These are phyloP conservation scores for Miscanthus sacchariflorus DNA, from an alignment of 202 grass and related monocot genomes.

Conservation along the genomic window DNA sequence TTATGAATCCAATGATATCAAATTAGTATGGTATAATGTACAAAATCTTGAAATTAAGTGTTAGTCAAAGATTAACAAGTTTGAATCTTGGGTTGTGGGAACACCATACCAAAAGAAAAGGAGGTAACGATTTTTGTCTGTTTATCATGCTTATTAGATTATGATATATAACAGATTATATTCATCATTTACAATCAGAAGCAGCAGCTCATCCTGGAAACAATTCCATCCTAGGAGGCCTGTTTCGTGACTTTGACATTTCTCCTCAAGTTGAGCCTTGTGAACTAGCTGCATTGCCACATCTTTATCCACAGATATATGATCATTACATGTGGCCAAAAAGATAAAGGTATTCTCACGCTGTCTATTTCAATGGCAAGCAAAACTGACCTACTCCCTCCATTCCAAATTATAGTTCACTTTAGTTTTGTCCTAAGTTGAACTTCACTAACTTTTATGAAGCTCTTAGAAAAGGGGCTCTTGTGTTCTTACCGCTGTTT, in stretches of 20 bases:
- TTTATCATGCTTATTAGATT: constrained; percentile 3
- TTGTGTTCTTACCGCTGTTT: not conserved
- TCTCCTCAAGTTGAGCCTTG: not conserved
- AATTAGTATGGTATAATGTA: not conserved
- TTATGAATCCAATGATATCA: not conserved
- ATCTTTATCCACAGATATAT: not conserved
- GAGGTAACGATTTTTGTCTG: not conserved
- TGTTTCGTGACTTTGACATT: not conserved
- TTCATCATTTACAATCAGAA: not conserved
- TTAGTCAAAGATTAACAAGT: not conserved
- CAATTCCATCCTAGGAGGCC: not conserved
- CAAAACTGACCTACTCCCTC: not conserved
- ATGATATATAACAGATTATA: not conserved
- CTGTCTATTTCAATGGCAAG: not conserved
- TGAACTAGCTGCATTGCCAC: not conserved
- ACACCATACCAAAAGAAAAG: not conserved
- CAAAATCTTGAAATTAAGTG: not conserved
- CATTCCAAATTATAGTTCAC: not conserved
- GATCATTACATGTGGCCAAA: not conserved
- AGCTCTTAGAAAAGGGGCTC: not conserved
- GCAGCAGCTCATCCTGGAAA: not conserved
- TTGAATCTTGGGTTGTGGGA: not conserved
- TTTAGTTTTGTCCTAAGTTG: not conserved
- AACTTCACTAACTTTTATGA: not conserved
- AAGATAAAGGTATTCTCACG: not conserved